Evolutionary conservation across 2,329 filamentous ascomycete genomes (phyloP), one percentile per base, ranked within the genome.

Genomic region (Cryphonectria nitschkei): DNA sequence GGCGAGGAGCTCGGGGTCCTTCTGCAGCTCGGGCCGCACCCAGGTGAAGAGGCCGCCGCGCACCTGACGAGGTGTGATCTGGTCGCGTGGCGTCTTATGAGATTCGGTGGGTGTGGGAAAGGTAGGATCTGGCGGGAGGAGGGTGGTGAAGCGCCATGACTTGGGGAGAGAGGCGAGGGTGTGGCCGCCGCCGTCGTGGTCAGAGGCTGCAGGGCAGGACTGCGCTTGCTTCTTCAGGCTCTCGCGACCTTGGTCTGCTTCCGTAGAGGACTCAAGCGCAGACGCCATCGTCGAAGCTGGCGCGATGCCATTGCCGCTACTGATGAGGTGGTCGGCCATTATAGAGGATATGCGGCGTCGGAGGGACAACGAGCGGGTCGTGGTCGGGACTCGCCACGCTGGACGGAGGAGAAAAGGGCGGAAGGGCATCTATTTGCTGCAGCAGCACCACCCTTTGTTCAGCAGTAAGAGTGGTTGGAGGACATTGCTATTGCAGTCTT

Each of bases 1-100:
- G 8, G 89, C 92, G 1, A 98, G 86, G 22, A 99, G 84, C 77
- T 98, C 93, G 0, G 94, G 89, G 32, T 92, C 87, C 73, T 90
- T 84, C 37, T 90, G 87, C 29, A 85, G 81, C 76, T 95, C 92
- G 0, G 96, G 96, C 4, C 94, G 90, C 29, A 99, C 94, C 85
- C 91, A 99, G 11, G 95, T 97, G 82, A 93, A 99, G 66, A 95
- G 82, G 4, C 96, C 95, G 71, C 90, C 89, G 78, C 91, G 93
- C 56, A 99, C 96, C 79, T 94, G 86, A 65, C 95, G 92, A 22
- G 96, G 95, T 0, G 88, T 87, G 65, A 98, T 90, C 50, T 91
- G 83, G 70, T 92, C 87, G 76, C 95, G 90, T 1, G 94, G 91
- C 0, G 93, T 94, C 75, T 89, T 87, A 80, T 98, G 93, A 0